phyloP scores from a whole-genome alignment of 108 stramenopile species.

The Bacterosira constricta region DNA sequence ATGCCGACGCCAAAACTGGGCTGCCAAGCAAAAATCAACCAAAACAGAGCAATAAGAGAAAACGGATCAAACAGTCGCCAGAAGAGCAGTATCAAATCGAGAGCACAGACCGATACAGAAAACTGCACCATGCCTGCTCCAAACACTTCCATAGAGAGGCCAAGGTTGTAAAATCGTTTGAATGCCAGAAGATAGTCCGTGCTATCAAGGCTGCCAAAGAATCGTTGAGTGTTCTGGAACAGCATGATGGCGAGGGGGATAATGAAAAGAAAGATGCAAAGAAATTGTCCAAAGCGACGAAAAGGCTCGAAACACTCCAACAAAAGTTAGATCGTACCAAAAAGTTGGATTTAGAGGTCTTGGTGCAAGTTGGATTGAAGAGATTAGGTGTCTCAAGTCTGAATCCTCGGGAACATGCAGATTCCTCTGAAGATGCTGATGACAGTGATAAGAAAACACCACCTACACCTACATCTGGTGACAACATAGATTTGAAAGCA shows the following conservation, averaged over 20 bases:
- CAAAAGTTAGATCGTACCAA: slow-evolving; percentile 45
- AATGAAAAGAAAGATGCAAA: slow-evolving; percentile 19
- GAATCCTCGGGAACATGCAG: slow-evolving; percentile 31
- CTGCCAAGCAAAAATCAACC: background rate
- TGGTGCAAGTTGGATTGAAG: slow-evolving; percentile 56
- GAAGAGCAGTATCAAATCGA: slow-evolving; percentile 41
- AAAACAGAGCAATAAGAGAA: background rate
- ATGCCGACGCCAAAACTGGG: too few species aligned
- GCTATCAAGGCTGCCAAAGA: slow-evolving; percentile 45
- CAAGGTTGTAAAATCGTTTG: slow-evolving; percentile 67
- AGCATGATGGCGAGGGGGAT: background rate
- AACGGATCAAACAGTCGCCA: background rate
- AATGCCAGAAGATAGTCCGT: slow-evolving; percentile 68
- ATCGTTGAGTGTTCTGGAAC: background rate
- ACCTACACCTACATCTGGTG: background rate
- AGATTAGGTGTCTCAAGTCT: slow-evolving; percentile 60
- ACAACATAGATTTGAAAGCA: background rate
- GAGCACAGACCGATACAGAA: slow-evolving; percentile 57
- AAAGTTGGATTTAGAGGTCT: slow-evolving; percentile 44
- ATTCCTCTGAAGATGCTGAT: background rate
- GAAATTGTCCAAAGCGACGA: slow-evolving; percentile 13
- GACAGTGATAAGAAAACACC: background rate
- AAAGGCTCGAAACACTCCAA: slow-evolving; percentile 22
- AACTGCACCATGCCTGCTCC: slow-evolving; percentile 45
- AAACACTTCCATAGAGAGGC: slow-evolving; percentile 65